A percentile compares a stretch with the other conserved stretches of the same genome.
These are phyloP conservation scores for Cyclocybe cylindracea DNA, from an alignment of 768 basidiomycete genomes.

Conservation along the genomic window DNA sequence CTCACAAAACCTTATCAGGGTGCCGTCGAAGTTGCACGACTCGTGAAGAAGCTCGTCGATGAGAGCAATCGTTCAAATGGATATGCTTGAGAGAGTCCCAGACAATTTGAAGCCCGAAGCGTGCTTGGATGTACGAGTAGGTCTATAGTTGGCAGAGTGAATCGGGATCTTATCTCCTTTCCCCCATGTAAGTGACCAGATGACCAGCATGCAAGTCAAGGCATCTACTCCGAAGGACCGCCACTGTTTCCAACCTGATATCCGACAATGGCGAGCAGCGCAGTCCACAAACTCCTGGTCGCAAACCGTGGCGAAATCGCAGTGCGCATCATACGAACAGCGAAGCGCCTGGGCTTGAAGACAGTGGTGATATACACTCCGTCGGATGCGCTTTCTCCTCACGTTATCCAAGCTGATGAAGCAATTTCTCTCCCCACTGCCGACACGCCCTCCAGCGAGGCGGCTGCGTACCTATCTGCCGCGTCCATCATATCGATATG, in stretches of 20 bases:
- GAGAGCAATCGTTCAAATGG: constrained; percentile 44
- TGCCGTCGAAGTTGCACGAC: constrained; percentile 50
- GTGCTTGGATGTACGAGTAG: neutral
- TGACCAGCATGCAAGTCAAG: neutral
- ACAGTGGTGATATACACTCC: constrained; percentile 63
- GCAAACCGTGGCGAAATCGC: constrained; percentile 79
- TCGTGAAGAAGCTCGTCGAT: constrained; percentile 58
- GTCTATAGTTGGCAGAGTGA: neutral
- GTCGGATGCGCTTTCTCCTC: constrained; percentile 57
- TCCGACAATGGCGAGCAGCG: constrained; percentile 8
- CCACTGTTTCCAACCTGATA: neutral
- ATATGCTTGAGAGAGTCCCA: constrained; percentile 11
- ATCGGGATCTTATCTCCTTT: neutral
- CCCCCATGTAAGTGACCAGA: neutral
- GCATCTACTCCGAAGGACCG: neutral
- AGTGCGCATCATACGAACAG: constrained; percentile 60
- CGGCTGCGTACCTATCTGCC: constrained; percentile 42
- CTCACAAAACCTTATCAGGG: constrained; percentile 33
- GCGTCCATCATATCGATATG: constrained; percentile 43
- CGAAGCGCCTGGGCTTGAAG: constrained; percentile 47
- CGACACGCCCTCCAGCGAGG: constrained; percentile 29
- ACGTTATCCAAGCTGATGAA: constrained; percentile 58
- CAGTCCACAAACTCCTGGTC: constrained; percentile 55
- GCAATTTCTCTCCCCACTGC: constrained; percentile 34
- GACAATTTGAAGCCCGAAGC: neutral